Conservation (phyloP, 139 green algal species). For the Edaphochlamys debaryana region DNA sequence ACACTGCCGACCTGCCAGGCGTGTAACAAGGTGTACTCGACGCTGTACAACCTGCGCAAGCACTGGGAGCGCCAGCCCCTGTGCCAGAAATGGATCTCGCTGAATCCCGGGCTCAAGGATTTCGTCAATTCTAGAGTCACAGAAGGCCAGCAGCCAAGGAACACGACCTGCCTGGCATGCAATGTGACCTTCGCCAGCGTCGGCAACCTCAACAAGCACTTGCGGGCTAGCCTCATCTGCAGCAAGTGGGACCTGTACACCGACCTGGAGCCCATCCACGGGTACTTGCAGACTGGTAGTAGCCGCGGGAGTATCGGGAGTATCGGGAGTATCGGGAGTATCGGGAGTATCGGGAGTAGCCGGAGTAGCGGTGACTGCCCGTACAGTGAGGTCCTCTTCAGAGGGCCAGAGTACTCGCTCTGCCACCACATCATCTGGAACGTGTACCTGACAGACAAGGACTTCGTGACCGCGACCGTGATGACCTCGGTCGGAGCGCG, state of each 20-base stretch:
- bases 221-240: neutral
- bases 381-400: too few species aligned
- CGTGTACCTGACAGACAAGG: constrained; percentile 17
- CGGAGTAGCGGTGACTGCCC: too few species aligned
- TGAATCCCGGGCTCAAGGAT: neutral
- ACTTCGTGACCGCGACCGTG: neutral
- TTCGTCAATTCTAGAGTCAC: neutral
- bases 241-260: neutral
- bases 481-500: constrained; percentile 43
- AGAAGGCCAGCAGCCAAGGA: neutral
- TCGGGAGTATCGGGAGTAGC: too few species aligned
- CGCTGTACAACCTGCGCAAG: neutral
- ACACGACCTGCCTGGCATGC: neutral
- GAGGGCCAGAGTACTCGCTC: neutral
- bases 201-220: neutral
- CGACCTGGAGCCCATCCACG: neutral
- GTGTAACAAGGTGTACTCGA: neutral
- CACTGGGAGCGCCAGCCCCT: neutral
- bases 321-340: too few species aligned
- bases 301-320: too few species aligned
- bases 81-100: neutral
- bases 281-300: too few species aligned
- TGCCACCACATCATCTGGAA: neutral
- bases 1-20: neutral
- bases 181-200: neutral